Conservation (phyloP, 768 basidiomycete genomes). For the Kondoa subrosea region DNA sequence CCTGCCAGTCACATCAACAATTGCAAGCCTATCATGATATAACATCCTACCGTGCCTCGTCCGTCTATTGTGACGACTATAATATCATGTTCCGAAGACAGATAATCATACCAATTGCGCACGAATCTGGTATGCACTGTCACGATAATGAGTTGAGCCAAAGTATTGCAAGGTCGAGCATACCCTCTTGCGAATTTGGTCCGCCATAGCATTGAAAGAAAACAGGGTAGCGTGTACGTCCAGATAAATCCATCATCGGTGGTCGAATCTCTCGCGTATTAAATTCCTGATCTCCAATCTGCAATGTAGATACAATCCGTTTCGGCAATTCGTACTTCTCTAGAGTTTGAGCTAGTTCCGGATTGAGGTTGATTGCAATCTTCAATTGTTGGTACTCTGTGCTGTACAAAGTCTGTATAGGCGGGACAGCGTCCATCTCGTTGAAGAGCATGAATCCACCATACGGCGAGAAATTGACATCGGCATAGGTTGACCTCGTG, state of each 20-base stretch:
- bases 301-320: conserved; percentile 4
- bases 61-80: conserved; percentile 79
- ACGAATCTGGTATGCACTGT: conserved; percentile 48
- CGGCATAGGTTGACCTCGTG: conserved; percentile 6
- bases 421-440: conserved; percentile 65
- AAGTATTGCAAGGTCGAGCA: too few species aligned
- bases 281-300: conserved; percentile 11
- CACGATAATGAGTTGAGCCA: too few species aligned
- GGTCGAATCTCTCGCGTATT: conserved; percentile 84
- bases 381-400: conserved; percentile 41
- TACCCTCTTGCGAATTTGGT: too few species aligned
- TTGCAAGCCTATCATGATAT: background rate
- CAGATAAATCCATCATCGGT: conserved; percentile 79
- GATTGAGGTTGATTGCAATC: conserved; percentile 55
- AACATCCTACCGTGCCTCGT: conserved; percentile 39
- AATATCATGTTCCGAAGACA: conserved; percentile 64
- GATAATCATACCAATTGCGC: conserved; percentile 73
- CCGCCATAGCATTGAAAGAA: conserved; percentile 87
- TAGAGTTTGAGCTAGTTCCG: conserved; percentile 46
- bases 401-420: conserved; percentile 67
- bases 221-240: conserved; percentile 89
- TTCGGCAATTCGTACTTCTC: conserved; percentile 52
- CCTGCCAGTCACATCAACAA: background rate
- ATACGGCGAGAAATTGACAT: conserved; percentile 53
- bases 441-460: conserved; percentile 67